A percentile compares a stretch with the other conserved stretches of the same genome.
phyloP scores from a whole-genome alignment of 345 rosid species.

The Psidium friedrichsthalianum region DNA sequence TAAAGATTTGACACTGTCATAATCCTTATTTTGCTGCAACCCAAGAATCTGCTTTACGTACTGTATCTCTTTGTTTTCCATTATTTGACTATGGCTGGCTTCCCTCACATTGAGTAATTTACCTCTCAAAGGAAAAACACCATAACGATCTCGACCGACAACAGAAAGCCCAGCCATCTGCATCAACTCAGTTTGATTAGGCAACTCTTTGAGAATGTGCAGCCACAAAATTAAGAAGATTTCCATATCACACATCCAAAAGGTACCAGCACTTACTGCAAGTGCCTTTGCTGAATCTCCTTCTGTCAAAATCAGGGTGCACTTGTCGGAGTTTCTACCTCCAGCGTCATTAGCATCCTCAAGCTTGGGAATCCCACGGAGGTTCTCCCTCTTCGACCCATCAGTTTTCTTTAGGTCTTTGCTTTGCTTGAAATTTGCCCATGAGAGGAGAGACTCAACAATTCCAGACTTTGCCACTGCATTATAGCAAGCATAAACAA shows the following conservation, averaged over 20 bases:
- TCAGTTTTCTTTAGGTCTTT: constrained; percentile 92
- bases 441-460: constrained; percentile 62
- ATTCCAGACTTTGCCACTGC: constrained; percentile 81
- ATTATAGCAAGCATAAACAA: background rate
- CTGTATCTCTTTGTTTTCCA: constrained; percentile 81
- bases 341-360: constrained; percentile 96
- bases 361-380: constrained; percentile 60
- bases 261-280: constrained; percentile 48
- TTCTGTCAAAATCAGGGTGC: constrained; percentile 94
- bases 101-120: constrained; percentile 92
- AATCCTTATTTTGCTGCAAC: constrained; percentile 66
- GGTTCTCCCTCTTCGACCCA: constrained; percentile 57
- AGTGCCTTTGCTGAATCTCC: constrained; percentile 98
- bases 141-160: constrained; percentile 53
- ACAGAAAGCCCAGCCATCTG: constrained; percentile 77
- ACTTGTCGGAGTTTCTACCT: constrained; percentile 54
- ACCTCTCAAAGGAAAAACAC: constrained; percentile 90
- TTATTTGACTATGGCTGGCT: constrained; percentile 69
- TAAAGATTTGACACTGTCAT: constrained; percentile 59
- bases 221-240: background rate
- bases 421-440: constrained; percentile 83
- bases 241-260: background rate
- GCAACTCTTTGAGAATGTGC: background rate
- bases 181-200: constrained; percentile 2
- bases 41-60: constrained; percentile 86